phyloP scores from a whole-genome alignment of 129 eudicot genomes.

The Tanacetum coccineum region DNA sequence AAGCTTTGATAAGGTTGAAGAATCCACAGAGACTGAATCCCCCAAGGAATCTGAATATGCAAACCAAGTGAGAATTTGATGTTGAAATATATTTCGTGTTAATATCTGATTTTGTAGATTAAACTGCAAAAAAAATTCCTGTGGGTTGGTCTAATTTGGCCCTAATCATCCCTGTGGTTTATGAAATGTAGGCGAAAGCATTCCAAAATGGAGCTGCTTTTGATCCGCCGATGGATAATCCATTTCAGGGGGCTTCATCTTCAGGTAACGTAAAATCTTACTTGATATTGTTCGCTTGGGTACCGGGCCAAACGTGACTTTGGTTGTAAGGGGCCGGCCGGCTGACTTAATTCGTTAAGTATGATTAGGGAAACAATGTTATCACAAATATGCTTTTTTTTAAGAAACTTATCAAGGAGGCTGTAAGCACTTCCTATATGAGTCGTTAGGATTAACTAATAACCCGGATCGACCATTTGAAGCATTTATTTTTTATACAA shows the following conservation, averaged over 20 bases:
- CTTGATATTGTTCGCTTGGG: not conserved
- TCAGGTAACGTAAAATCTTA: conserved; percentile 37
- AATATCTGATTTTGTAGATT: not conserved
- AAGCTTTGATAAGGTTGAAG: conserved; percentile 52
- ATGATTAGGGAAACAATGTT: too few species aligned
- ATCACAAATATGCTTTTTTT: too few species aligned
- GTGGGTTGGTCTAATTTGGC: conserved; percentile 4
- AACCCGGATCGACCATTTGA: too few species aligned
- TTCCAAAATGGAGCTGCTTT: conserved; percentile 80
- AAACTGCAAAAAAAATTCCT: not conserved
- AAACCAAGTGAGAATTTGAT: conserved; percentile 43
- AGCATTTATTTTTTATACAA: too few species aligned
- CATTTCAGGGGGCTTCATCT: conserved; percentile 47
- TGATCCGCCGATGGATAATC: conserved; percentile 34
- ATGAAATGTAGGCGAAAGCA: conserved; percentile 52
- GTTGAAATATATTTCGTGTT: conserved; percentile 8
- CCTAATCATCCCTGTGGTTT: too few species aligned
- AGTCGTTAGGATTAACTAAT: too few species aligned
- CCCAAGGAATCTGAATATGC: conserved; percentile 39
- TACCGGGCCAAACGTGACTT: too few species aligned
- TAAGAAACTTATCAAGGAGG: too few species aligned
- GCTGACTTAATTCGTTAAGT: too few species aligned
- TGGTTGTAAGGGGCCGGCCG: too few species aligned
- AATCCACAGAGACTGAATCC: conserved; percentile 44
- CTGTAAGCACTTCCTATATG: too few species aligned